A percentile compares a stretch with the other conserved stretches of the same genome.
These are phyloP conservation scores for Arxiozyma telluris DNA, from an alignment of 1,139 yeast species.

Conservation along the genomic window DNA sequence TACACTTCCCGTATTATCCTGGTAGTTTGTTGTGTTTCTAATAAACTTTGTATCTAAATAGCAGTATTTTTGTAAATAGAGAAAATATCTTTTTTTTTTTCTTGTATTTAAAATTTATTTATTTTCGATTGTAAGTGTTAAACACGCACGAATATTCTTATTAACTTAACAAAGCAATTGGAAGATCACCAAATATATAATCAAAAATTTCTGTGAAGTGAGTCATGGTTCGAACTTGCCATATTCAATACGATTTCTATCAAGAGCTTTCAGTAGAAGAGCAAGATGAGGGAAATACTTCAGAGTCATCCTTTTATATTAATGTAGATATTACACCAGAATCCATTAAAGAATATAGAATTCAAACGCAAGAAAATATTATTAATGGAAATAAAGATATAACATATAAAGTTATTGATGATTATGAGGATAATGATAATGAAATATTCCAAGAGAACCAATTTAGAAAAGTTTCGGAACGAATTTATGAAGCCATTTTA, in stretches of 20 bases:
- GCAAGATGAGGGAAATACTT: not conserved
- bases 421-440: not conserved
- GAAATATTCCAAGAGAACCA: not conserved
- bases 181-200: not conserved
- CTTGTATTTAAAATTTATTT: too few species aligned
- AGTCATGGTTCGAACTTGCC: slow-evolving; percentile 7
- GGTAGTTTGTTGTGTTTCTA: too few species aligned
- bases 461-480: not conserved
- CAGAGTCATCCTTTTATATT: slow-evolving; percentile 36
- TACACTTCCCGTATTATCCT: not conserved
- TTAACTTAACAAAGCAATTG: not conserved
- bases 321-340: slow-evolving; percentile 31
- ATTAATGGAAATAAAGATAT: not conserved
- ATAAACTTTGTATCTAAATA: too few species aligned
- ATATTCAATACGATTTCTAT: slow-evolving; percentile 37
- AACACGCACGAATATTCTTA: not conserved
- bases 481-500: slow-evolving; percentile 9
- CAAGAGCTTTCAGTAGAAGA: not conserved
- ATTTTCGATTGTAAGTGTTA: not conserved
- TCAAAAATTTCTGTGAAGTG: not conserved
- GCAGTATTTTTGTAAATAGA: not conserved
- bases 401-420: not conserved
- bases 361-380: slow-evolving; percentile 10
- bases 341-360: slow-evolving; percentile 28
- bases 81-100: not conserved